Evolutionary conservation across 371 early-diverging fungal genomes (phyloP), one percentile per base, ranked within the genome.

Genomic region (Circinella minor): DNA sequence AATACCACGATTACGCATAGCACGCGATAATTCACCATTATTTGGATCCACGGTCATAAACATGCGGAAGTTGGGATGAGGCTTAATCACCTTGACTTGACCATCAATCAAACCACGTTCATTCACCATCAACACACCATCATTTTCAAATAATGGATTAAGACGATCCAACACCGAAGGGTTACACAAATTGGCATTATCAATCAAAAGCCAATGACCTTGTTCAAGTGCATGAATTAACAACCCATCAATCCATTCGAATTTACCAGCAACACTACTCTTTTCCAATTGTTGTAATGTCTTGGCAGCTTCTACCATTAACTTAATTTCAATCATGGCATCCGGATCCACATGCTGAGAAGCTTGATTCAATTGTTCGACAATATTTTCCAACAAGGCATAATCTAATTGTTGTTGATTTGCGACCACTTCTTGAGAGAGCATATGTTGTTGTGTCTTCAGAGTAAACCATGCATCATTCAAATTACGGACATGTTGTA

Each of bases 31-130:
- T 74, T 99, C 98, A 20, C 99, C 98, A 67, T 92, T 87, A 57
- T 83, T 86, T 13, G 99, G 96, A 80, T 99, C 99, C 61, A 99
- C 95, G 0, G 99, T 97, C 91, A 99, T 95, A 79, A 99, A 97
- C 71, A 99, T 89, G 54, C 99, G 90, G 88, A 99, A 99, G 72
- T 97, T 91, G 39, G 90, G 88, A 75, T 99, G 99, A 4, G 99
- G 97, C 43, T 82, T 87, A 60, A 99, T 90, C 14, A 92, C 85
- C 65, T 92, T 88, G 57, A 96, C 89, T 43, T 89, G 84, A 18
- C 94, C 96, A 71, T 93, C 89, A 4, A 94, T 91, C 63, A 95
- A 73, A 27, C 98, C 97, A 17, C 95, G 88, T 73, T 99, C 99
- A 74, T 93, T 96, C 14, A 99, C 89, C 81, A 94, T 90, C 47